Evolutionary conservation across 2,329 filamentous ascomycete species (phyloP).

Genomic region (Trichoderma brevicompactum): DNA sequence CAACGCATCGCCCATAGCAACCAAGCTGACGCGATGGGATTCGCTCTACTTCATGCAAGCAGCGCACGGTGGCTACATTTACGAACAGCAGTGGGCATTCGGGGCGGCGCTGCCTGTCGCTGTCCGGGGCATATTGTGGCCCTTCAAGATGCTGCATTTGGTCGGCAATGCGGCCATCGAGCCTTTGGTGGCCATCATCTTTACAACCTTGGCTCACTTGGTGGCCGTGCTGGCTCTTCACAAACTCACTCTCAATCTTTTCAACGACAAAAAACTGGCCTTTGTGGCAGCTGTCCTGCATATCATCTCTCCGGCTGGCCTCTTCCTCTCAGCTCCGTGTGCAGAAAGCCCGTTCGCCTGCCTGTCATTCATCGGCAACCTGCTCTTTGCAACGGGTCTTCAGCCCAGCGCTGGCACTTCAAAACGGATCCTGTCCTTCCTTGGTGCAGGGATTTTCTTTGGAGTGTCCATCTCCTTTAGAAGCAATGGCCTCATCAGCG

Average conservation of each 20-base stretch:
- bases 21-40: constrained; percentile 76
- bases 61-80: constrained; percentile 67
- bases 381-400: constrained; percentile 64
- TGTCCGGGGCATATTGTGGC: constrained; percentile 45
- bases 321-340: constrained; percentile 89
- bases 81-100: constrained; percentile 88
- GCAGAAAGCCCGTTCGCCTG: constrained; percentile 79
- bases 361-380: constrained; percentile 74
- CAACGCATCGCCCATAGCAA: constrained; percentile 51
- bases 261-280: constrained; percentile 57
- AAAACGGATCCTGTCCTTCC: constrained; percentile 53
- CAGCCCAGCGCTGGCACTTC: constrained; percentile 36
- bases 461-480: constrained; percentile 74
- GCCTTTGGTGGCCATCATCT: constrained; percentile 61
- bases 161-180: constrained; percentile 38
- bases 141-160: constrained; percentile 37
- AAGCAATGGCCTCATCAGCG: constrained; percentile 85
- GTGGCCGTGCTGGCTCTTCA: constrained; percentile 75
- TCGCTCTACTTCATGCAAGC: constrained; percentile 73
- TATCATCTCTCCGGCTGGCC: constrained; percentile 81
- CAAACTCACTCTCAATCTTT: constrained; percentile 63
- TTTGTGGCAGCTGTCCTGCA: constrained; percentile 75
- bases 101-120: constrained; percentile 54
- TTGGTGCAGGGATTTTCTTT: constrained; percentile 70
- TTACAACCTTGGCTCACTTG: constrained; percentile 78